Evolutionary conservation across 2,329 filamentous ascomycete genomes (phyloP), one percentile per base, ranked within the genome.

Genomic region (Cladosporium sp.): DNA sequence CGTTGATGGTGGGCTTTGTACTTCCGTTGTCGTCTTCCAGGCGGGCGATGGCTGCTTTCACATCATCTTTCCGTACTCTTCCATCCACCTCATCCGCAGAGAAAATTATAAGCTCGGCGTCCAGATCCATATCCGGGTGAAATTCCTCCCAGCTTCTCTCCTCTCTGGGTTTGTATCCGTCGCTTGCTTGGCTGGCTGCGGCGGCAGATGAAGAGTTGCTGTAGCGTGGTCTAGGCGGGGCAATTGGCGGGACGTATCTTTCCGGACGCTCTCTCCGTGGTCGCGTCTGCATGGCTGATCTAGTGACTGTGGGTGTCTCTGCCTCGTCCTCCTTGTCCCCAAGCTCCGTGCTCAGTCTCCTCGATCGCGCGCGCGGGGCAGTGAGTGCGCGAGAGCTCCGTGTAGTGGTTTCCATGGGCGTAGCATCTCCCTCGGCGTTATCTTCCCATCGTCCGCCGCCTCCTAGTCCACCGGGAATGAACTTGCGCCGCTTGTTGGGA

Each of bases 141-240:
- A 98, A 98, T 77, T 99, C 95, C 75, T 97, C 93, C 93, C 94
- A 99, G 62, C 92, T 92, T 69, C 94, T 89, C 81, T 99, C 95
- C 80, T 99, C 95, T 74, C 95, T 87, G 36, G 95, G 95, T 78
- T 99, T 99, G 80, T 98, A 98, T 60, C 94, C 93, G 81, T 98
- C 95, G 73, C 89, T 93, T 76, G 97, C 93, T 71, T 92, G 92
- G 67, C 95, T 90, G 4, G 91, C 90, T 6, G 92, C 93, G 60
- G 93, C 92, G 28, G 93, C 92, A 32, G 93, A 93, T 14, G 94
- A 92, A n/a, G 87, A 92, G 55, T 92, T 94, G 73, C 90, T 92
- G 79, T 91, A 96, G 70, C 91, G 87, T 77, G 91, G 91, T 72
- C 84, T 83, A 36, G 78, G 76, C 74, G 80, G 79, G 63, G 79